Conservation (phyloP, 179 eudicot species). For the Pouteria campechiana region DNA sequence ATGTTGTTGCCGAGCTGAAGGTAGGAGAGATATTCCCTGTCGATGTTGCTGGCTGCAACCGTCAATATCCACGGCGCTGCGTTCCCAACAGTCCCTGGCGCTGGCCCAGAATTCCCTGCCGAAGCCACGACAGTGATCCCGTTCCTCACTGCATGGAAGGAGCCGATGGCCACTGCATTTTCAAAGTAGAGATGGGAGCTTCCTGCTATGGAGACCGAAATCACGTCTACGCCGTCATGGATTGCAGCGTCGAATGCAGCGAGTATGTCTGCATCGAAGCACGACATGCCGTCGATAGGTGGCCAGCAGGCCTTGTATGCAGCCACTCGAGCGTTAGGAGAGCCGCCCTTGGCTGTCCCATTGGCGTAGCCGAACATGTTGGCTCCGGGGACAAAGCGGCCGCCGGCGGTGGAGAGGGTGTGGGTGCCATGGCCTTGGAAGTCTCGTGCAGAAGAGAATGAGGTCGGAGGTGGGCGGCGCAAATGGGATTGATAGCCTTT, state of each 20-base stretch:
- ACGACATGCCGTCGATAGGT: constrained; percentile 51
- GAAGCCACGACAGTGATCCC: constrained; percentile 69
- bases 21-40: too few relatives aligned
- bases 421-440: constrained; percentile 77
- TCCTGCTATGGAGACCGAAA: constrained; percentile 85
- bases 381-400: constrained; percentile 46
- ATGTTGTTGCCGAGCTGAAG: constrained; percentile 18
- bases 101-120: constrained; percentile 79
- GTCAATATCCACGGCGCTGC: constrained; percentile 84
- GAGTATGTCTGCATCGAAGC: constrained; percentile 72
- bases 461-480: constrained; percentile 30
- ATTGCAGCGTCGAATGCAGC: constrained; percentile 85
- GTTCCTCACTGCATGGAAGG: constrained; percentile 67
- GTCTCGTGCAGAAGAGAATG: constrained; percentile 54
- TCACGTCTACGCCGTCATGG: constrained; percentile 71
- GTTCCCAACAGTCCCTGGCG: constrained; percentile 32
- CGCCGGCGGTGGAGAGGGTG: constrained; percentile 90
- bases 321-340: constrained; percentile 78
- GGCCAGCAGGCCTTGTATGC: constrained; percentile 87
- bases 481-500: constrained; percentile 44
- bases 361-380: constrained; percentile 59
- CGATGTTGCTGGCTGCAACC: constrained; percentile 71
- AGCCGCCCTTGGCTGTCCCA: constrained; percentile 83
- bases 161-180: constrained; percentile 48
- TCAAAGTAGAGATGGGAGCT: constrained; percentile 15